Evolutionary conservation across 345 rosid species (phyloP).

Genomic region (Cardamine chenopodiifolia): DNA sequence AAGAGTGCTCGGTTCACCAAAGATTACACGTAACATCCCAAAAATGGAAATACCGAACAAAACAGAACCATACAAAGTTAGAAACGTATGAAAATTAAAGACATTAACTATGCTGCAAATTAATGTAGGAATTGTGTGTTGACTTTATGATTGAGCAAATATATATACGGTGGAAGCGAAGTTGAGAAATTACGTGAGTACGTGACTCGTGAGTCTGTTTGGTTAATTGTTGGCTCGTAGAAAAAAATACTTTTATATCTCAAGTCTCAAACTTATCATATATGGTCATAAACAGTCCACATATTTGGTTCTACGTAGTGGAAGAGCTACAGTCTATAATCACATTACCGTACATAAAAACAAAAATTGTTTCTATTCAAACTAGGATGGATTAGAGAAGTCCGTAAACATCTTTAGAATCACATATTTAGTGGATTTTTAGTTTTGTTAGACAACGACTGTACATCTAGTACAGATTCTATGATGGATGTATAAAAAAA

Average conservation of each 20-base stretch:
- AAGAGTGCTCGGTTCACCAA: background rate
- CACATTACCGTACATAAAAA: background rate
- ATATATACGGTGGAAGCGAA: conserved; percentile 27
- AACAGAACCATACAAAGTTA: conserved; percentile 12
- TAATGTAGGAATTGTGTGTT: conserved; percentile 27
- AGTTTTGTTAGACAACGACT: background rate
- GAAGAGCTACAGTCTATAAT: conserved; percentile 2
- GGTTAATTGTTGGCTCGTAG: conserved; percentile 24
- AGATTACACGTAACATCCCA: conserved; percentile 23
- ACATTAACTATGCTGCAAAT: conserved; percentile 3
- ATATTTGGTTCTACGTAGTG: background rate
- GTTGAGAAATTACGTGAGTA: conserved; percentile 19
- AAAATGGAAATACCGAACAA: conserved; percentile 23
- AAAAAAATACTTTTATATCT: background rate
- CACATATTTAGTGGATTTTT: background rate
- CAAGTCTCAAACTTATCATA: conserved; percentile 17
- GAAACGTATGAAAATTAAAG: conserved; percentile 24
- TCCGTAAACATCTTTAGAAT: background rate
- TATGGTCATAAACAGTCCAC: conserved; percentile 6
- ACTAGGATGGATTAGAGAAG: background rate
- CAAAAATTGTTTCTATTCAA: background rate
- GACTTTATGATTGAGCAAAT: background rate
- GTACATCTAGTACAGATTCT: background rate
- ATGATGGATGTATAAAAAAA: background rate
- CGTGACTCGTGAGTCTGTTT: conserved; percentile 16